phyloP scores from a whole-genome alignment of 768 basidiomycete species.

The Lactarius psammicola region DNA sequence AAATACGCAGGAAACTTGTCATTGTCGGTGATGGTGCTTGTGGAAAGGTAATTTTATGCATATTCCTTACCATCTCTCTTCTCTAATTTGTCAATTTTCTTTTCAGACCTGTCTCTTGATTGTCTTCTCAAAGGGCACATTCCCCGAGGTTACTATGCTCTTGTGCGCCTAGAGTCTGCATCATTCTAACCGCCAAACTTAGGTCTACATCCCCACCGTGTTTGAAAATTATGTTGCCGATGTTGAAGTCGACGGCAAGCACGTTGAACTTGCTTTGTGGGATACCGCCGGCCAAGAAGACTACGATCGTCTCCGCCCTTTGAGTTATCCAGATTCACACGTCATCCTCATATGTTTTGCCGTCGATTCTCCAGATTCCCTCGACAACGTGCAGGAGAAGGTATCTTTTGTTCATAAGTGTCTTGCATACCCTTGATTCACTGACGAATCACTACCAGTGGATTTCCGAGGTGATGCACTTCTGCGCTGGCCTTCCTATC shows the following conservation, averaged over 20 bases:
- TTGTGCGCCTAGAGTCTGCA: not conserved
- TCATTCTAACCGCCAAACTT: conserved; percentile 9
- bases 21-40: conserved; percentile 99
- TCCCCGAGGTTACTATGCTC: conserved; percentile 70
- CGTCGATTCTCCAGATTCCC: conserved; percentile 94
- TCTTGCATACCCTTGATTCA: conserved; percentile 6
- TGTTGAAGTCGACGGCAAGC: conserved; percentile 97
- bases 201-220: conserved; percentile 99
- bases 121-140: conserved; percentile 94
- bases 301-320: conserved; percentile 96
- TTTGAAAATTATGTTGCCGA: conserved; percentile 99
- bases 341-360: conserved; percentile 99
- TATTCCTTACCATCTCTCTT: not conserved
- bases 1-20: conserved; percentile 98
- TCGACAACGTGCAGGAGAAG: conserved; percentile 99
- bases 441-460: conserved; percentile 53
- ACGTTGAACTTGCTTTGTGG: conserved; percentile 98
- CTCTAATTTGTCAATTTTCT: not conserved
- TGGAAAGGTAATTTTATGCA: conserved; percentile 65
- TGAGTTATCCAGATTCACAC: conserved; percentile 99
- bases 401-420: conserved; percentile 44
- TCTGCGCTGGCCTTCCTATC: conserved; percentile 91
- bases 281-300: conserved; percentile 99
- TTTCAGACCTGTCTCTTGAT: conserved; percentile 57
- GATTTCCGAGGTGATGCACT: conserved; percentile 99